Conservation (phyloP, 176 grass and related monocot genomes). For the Oryza nivara region DNA sequence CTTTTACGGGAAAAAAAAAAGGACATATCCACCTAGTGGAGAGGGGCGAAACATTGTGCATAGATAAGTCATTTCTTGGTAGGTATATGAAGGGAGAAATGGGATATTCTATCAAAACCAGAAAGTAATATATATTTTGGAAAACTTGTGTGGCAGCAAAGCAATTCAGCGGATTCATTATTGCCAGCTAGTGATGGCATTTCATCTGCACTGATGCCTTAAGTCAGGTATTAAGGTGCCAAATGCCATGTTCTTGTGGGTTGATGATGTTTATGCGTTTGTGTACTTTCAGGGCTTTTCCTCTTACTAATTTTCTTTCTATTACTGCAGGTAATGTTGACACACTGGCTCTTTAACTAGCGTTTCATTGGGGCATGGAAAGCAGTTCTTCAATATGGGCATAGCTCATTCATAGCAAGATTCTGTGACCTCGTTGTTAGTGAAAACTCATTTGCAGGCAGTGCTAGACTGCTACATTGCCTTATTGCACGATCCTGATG, state of each 20-base stretch:
- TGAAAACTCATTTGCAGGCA: background rate
- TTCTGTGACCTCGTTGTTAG: background rate
- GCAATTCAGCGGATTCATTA: background rate
- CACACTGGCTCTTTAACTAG: background rate
- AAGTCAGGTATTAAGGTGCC: background rate
- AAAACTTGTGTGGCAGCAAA: slow-evolving; percentile 1
- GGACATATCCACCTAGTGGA: background rate
- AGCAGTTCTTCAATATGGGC: background rate
- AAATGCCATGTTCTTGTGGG: background rate
- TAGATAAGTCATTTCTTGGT: background rate
- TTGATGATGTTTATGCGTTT: background rate
- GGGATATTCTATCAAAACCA: background rate
- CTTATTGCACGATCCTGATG: background rate
- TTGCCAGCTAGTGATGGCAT: background rate
- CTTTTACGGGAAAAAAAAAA: background rate
- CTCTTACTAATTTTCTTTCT: background rate
- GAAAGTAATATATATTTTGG: background rate
- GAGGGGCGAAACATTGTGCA: slow-evolving; percentile 6
- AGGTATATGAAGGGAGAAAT: slow-evolving; percentile 1
- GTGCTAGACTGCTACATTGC: background rate
- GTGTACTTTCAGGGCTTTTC: background rate
- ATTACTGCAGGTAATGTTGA: background rate
- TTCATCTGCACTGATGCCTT: background rate
- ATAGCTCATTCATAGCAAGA: background rate
- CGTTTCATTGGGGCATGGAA: background rate